Percentiles rank a stretch among this genome's conserved stretches.
These are phyloP conservation scores for Diaporthe eres DNA, from an alignment of 2,329 filamentous ascomycete species.

Conservation along the genomic window DNA sequence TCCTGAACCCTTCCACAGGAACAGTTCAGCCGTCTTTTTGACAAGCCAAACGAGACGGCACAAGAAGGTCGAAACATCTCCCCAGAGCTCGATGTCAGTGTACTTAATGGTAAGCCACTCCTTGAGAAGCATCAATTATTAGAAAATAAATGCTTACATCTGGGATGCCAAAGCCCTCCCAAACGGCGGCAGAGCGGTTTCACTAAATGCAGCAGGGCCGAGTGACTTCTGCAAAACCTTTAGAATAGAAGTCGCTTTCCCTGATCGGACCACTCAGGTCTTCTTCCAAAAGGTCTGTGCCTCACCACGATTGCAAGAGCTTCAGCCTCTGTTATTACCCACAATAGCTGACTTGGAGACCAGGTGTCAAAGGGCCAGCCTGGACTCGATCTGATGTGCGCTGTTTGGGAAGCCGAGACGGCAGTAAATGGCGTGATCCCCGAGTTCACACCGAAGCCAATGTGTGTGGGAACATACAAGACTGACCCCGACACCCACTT, in stretches of 20 bases:
- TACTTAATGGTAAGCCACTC: not conserved
- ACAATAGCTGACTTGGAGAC: not conserved
- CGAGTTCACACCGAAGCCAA: not conserved
- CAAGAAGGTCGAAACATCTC: not conserved
- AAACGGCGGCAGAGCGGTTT: not conserved
- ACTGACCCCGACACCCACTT: not conserved
- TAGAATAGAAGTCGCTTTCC: not conserved
- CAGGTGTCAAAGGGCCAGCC: not conserved
- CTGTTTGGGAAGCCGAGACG: not conserved
- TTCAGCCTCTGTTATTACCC: not conserved
- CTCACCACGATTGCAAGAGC: not conserved
- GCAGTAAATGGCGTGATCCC: not conserved
- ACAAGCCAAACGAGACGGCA: no score
- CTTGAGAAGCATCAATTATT: not conserved
- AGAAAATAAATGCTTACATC: not conserved
- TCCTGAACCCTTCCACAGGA: no score
- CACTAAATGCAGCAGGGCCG: not conserved
- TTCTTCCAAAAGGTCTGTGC: not conserved
- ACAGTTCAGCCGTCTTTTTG: no score
- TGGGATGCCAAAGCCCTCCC: not conserved
- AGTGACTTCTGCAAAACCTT: not conserved
- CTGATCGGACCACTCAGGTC: not conserved
- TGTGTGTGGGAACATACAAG: not conserved
- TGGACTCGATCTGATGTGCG: not conserved
- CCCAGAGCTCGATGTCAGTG: not conserved